Base-by-base conservation (phyloP, 2,329 filamentous ascomycete species). In the Zopfia rhizophila region DNA sequence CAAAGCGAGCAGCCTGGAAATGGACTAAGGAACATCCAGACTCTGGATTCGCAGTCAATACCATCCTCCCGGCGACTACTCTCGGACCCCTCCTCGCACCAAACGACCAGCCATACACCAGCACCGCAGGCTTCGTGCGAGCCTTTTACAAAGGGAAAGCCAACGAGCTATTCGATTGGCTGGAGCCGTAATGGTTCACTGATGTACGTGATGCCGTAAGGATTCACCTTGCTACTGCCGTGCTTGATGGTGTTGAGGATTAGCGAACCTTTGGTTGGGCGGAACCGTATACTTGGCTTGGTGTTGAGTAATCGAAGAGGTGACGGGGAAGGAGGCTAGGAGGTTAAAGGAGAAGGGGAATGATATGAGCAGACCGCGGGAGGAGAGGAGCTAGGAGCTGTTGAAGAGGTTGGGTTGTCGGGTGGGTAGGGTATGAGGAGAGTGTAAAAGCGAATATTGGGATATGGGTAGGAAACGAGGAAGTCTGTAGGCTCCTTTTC, bases 191-290 rank as follows among this genome's bases (percentile, higher is more conserved):
- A 32, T 49, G 37, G 40, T 43, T 28, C 32, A 42, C 52, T 1
- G 49, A 56, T 36, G 44, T 48, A 19, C 30, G 39, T 10, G 55
- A 58, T 30, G 41, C 33, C n/a, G 55, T 38, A 28, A 33, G 43
- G 17, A 22, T 58, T 14, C 55, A 58, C 30, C 38, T 58, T 13
- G 55, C 49, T 7, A 49, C 40, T 14, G 49, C 53, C 8, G 49
- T 52, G 25, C 28, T 53, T 10, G 33, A 32, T 12, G 53, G 48
- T 24, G 49, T 56, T 10, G 55, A 53, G 25, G 32, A 33, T 7
- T 35, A 53, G 29, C 25, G 55, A 11, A 37, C 50, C 2, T 58
- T 48, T 44, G 53, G 19, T 12, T 58, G 31, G 24, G 46, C 46
- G n/a, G 52, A 45, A 22, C 25, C 25, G 17, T 56, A 48, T 29